A percentile compares a stretch with the other conserved stretches of the same genome.
Conservation (phyloP, 2,329 filamentous ascomycete species). For the Colletotrichum sp. region DNA sequence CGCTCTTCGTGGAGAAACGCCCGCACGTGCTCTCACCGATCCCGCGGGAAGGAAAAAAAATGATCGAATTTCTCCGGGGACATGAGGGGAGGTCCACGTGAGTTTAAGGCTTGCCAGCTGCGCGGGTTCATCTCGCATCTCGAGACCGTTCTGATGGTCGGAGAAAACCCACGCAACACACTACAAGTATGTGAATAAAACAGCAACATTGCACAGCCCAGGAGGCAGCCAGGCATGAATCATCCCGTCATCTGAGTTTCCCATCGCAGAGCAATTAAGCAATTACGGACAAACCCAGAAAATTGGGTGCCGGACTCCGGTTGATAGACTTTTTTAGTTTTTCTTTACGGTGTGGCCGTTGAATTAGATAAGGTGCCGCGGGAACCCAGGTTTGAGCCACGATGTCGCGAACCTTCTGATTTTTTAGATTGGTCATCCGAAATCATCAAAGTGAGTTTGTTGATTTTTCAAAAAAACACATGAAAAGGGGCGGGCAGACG, state of each 20-base stretch:
- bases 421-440: background rate
- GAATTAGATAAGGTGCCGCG: background rate
- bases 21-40: background rate
- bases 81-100: background rate
- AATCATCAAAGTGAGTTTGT: background rate
- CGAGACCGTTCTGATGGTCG: background rate
- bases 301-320: background rate
- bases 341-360: too few species aligned
- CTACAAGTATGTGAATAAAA: background rate
- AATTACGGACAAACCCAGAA: background rate
- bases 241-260: background rate
- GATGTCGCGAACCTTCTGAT: background rate
- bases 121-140: background rate
- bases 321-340: constrained; percentile 1
- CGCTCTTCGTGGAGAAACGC: background rate
- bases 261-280: background rate
- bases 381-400: background rate
- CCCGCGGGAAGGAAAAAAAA: background rate
- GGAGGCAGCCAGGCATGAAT: background rate
- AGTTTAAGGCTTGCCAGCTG: background rate
- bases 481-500: background rate
- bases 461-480: background rate
- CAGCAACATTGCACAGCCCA: background rate
- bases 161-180: background rate
- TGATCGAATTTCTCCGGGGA: background rate